Evolutionary conservation across 2,329 filamentous ascomycete genomes (phyloP), one percentile per base, ranked within the genome.

Genomic region (Fusarium pseudonygamai): DNA sequence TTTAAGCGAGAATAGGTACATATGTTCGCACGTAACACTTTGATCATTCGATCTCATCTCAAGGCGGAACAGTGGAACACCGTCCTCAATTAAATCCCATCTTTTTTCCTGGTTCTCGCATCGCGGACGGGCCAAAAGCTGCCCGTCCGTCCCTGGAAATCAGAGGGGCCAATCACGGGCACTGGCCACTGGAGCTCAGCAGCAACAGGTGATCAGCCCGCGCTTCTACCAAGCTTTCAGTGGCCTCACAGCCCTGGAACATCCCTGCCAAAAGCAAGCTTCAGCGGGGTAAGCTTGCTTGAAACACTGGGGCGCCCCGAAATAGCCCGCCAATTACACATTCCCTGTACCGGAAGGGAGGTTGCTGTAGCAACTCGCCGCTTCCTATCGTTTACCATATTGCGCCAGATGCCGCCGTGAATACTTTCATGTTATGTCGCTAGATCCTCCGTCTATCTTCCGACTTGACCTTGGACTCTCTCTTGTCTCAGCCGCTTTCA

Each of bases 271-370:
- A 50, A 67, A 64, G 75, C 56, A 68, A 65, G 64, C 75, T 70
- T 69, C 73, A 76, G 76, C 76, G 76, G 76, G 76, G 76, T 78
- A 78, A 50, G 45, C 34, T 53, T 60, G 57, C 59, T 77, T 77
- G 71, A 76, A 78, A 78, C 76, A 67, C 56, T 69, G 59, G 67
- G 56, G 57, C 60, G 37, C 72, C 72, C 57, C 62, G 66, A 72
- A 72, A 69, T 67, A 74, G 68, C 74, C 70, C 68, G 72, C 70
- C 72, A 75, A 70, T 69, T 55, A 49, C 57, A 60, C 50, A 58
- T 56, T 34, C 37, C 43, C 52, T 39, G 39, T 34, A 53, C 30
- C 42, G 30, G 57, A 36, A 28, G 49, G 26, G 24, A 30, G 15
- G 77, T 78, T 78, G 76, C 75, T 65, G 64, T 78, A 60, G 61